A percentile compares a stretch with the other conserved stretches of the same genome.
Conservation (phyloP, 2,329 filamentous ascomycete genomes). For the Zasmidium citrigriseum region DNA sequence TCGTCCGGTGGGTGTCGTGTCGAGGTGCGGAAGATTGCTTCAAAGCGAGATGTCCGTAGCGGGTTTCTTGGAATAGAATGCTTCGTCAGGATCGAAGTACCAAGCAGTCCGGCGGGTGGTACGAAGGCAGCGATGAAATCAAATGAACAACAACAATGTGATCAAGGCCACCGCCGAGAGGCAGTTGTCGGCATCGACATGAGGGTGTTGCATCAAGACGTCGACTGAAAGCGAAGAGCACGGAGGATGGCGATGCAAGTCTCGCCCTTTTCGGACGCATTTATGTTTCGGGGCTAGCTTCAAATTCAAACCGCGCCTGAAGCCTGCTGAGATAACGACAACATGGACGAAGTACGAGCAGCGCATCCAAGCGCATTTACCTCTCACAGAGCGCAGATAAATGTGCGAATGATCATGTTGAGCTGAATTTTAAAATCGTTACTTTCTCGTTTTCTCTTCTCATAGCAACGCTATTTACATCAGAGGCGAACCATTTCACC, state of each 20-base stretch:
- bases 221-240: background rate
- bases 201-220: background rate
- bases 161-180: background rate
- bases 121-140: background rate
- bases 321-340: too few species aligned
- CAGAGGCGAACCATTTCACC: slow-evolving; percentile 5
- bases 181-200: background rate
- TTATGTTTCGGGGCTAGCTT: too few species aligned
- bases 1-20: background rate
- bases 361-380: too few species aligned
- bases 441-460: background rate
- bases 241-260: background rate
- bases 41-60: background rate
- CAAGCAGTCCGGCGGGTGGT: background rate
- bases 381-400: too few species aligned
- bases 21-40: background rate
- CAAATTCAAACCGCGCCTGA: too few species aligned
- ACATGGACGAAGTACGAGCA: too few species aligned
- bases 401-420: too few species aligned
- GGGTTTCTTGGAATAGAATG: background rate
- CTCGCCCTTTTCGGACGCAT: too few species aligned
- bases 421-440: background rate
- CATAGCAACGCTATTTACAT: slow-evolving; percentile 15
- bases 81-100: background rate
- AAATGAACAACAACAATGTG: background rate